Base-by-base conservation (phyloP, 352 stramenopile genomes). In the Halophytophthora polymorphica region DNA sequence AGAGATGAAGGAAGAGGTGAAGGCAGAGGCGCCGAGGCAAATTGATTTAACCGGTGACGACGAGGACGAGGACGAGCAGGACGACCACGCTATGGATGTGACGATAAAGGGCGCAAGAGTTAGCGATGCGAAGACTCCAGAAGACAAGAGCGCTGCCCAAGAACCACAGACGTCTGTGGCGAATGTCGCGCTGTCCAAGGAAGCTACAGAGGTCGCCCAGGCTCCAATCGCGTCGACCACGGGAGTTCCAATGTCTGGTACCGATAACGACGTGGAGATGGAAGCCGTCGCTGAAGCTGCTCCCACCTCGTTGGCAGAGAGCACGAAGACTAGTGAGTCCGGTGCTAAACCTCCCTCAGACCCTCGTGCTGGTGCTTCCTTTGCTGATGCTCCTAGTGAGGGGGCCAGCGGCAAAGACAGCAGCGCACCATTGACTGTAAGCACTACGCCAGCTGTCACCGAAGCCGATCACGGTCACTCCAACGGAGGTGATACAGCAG, bases 21-120 rank as follows among this genome's bases (percentile, higher is more conserved):
- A 45, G 12, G 56, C 8, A 41, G 52, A 15, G n/a, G 21, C 17
- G 29, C 33, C 17, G n/a, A 46, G n/a, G n/a, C 50, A 63, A 18
- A 58, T 76, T 31, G 66, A 73, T 28, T 55, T 74, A 25, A 69
- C 62, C 13, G 50, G 40, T 15, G 56, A 67, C 15, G 40, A 61
- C 33, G 49, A 43, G 7, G 49, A 39, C 11, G 42, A 41, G 17
- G 6, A 12, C 6, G 17, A 18, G 22, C 17, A 53, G 21, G 45
- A 45, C 13, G 5, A 35, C 31, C n/a, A 41, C 37, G 19, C 8
- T 37, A n/a, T 15, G 51, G 40, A 56, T 7, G 52, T 45, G 0
- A 45, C 11, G 6, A 17, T 25, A 15, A 18, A n/a, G 22, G 29
- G 25, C 3, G 2, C 18, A 48, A 25, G 47, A 39, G 8, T 22